phyloP scores from a whole-genome alignment of 2,329 filamentous ascomycete species.

The Scortechinia acanthostroma region DNA sequence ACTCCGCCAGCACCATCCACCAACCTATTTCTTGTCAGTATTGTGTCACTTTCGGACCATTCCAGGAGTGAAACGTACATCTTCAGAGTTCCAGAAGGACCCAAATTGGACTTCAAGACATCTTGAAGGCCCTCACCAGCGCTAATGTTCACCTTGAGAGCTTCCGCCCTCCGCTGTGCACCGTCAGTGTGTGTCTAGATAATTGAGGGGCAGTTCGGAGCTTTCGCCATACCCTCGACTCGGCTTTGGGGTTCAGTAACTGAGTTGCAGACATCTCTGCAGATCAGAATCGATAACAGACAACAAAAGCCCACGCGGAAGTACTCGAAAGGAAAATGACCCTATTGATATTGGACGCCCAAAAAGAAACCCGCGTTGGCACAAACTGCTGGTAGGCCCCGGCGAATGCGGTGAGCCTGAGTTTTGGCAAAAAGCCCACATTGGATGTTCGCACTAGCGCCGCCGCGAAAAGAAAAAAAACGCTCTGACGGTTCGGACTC shows the following conservation, averaged over 20 bases:
- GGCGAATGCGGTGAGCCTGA: not conserved
- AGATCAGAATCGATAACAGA: too few relatives aligned
- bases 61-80: slow-evolving; percentile 51
- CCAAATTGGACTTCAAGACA: slow-evolving; percentile 94
- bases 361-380: not conserved
- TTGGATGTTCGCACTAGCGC: not conserved
- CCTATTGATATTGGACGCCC: not conserved
- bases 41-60: not conserved
- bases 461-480: not conserved
- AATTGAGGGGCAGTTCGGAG: slow-evolving; percentile 7
- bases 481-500: not conserved
- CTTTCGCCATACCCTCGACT: slow-evolving; percentile 71
- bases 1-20: slow-evolving; percentile 66
- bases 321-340: not conserved
- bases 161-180: slow-evolving; percentile 82
- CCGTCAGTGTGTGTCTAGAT: slow-evolving; percentile 29
- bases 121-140: slow-evolving; percentile 87
- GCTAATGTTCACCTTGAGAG: slow-evolving; percentile 90
- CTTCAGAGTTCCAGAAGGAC: slow-evolving; percentile 89
- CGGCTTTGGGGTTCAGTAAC: slow-evolving; percentile 96
- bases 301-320: too few relatives aligned
- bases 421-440: not conserved
- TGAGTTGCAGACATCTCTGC: slow-evolving; percentile 84
- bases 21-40: slow-evolving; percentile 33
- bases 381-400: not conserved